Evolutionary conservation across 169 alveolate genomes (phyloP), one percentile per base, ranked within the genome.

Genomic region (Plasmodium malariae): DNA sequence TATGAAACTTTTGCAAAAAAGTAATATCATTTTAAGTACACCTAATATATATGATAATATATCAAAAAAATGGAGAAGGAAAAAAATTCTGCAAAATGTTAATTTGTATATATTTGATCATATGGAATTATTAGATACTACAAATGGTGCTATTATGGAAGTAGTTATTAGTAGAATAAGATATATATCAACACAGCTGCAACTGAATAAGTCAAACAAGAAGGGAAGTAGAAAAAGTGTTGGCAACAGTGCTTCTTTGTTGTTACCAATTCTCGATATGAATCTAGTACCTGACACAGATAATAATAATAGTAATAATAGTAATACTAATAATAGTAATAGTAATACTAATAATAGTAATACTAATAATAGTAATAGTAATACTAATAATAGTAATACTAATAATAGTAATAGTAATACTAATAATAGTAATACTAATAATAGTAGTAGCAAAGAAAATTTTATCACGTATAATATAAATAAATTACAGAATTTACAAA

Each of bases 101-200:
- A 95, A 96, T 78, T 93, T 98, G 68, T 95, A 97, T 63, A 94
- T 98, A 40, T 97, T 97, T 59, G 99, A 98, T 92, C 99, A 98
- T 78, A 94, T 98, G 67, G 99, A 98, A 72, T 74, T 91, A n/a
- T 37, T 92, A 86, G 96, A 99, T 93, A 69, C 95, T 95, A 87
- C 86, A 2, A 74, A 93, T 48, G 98, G 98, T 9, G 95, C 98
- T 3, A 93, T 93, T 26, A 93, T 97, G 71, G 99, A 98, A 73
- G 98, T 98, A 19, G 92, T 98, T 7, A 98, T 98, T 24, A 95
- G 98, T 55, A 96, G 99, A 71, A 97, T 98, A 97, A 95, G 99
- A 91, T 97, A 95, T 89, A 96, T 97, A 87, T 93, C 98, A 5
- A 96, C 97, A 63, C 98, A 98, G 85, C 72, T 78, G 80, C 43